Base-by-base conservation (phyloP, 805 yeast genomes). In the Jamesozyma hellenica region DNA sequence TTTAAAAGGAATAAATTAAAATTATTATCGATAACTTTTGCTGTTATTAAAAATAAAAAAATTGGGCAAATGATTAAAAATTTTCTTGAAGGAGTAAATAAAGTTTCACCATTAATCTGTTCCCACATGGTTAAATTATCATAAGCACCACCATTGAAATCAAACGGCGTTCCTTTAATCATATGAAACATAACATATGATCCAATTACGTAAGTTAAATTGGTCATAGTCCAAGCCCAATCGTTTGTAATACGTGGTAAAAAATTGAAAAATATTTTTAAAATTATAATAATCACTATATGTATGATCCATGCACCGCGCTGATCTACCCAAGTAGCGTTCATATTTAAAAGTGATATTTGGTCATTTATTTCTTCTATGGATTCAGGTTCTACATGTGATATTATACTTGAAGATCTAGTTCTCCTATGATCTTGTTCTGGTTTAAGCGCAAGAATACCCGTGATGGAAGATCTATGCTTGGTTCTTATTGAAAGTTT, bases 71-170 rank as follows among this genome's bases (percentile, higher is more conserved):
- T 78, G 66, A 90, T 74, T 48, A 90, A 68, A 56, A 87, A 90
- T 63, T 90, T 90, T 68, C 92, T 88, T 29, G 95, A 79, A 11
- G 98, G 98, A 0, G 98, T 92, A 60, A 88, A 90, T 61, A 87
- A 94, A 56, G 87, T 96, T 43, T 97, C 98, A 53, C 88, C 79
- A 60, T 84, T 94, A 29, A 68, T 80, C 63, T 90, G 98, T 63
- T 90, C 98, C 98, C 98, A 90, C 96, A 90, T 86, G 17, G 96
- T 92, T 49, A 90, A 70, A 55, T 85, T 80, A 58, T 90, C 98
- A 63, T 82, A 92, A 0, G 96, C 97, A 32, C 98, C 98, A 31
- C 83, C 80, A 57, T 88, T 92, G 67, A 90, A 88, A 52, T 92
- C 98, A 58, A 90, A 92, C 0, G 98, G 98, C 2, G 95, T 87